Base-by-base conservation (phyloP, 345 rosid species). In the Linum usitatissimum region DNA sequence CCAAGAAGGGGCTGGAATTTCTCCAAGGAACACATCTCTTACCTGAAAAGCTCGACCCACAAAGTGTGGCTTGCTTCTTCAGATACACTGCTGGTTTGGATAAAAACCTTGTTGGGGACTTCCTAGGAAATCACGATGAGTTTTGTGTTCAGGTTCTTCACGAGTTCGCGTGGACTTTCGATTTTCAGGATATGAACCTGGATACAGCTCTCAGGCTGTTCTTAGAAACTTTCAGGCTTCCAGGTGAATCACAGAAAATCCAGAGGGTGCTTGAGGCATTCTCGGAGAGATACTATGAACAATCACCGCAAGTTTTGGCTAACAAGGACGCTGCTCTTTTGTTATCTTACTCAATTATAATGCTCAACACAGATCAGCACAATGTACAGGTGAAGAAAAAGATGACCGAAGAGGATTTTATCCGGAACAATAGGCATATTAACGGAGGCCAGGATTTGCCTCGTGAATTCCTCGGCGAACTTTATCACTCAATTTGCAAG, bases 31-130 rank as follows among this genome's bases (percentile, higher is more conserved):
- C 95, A 30, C 96, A 93, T 82, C 95, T 93, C 74, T 76, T 93
- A 71, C 99, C 99, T 21, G 99, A 87, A 73, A 84, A 90, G 79
- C 99, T 93, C 73, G 96, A 93, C 67, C 99, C 99, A 14, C 96
- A 93, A 78, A 93, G 99, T 75, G 99, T 93, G 40, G 99, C 99
- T 59, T 93, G 90, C 80, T 93, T 93, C 77, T 93, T 93, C 79
- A 87, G 99, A 79, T 90, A 84, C 71, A 90, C 99, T 56, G 89
- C 92, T 49, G 99, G 97, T 59, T 79, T 93, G 66, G 99, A 93
- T 78, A 93, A 93, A 86, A 93, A 93, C 75, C 99, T 93, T 66
- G 92, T 90, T 58, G 99, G 97, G 56, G 99, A 93, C 80, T 93
- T 90, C 74, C 84, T 93, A 51, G 99, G 99, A 73, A 94, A 90